Conservation (phyloP, 2,329 filamentous ascomycete species). For the Fusarium xyrophilum region DNA sequence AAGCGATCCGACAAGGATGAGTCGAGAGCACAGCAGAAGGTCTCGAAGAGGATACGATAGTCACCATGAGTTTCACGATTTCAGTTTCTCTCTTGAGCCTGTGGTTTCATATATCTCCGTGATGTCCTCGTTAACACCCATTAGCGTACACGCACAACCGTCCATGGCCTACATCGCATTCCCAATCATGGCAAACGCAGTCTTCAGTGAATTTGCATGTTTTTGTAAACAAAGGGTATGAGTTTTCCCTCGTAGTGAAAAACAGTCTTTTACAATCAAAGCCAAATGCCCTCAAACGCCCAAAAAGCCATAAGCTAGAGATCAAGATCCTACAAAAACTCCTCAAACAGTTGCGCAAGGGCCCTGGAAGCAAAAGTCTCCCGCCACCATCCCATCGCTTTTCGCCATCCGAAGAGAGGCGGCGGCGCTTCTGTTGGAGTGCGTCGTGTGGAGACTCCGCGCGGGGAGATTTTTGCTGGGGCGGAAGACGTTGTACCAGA, state of each 20-base stretch:
- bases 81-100: too few species aligned
- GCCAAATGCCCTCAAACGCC: slow-evolving; percentile 48
- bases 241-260: slow-evolving; percentile 41
- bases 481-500: slow-evolving; percentile 22
- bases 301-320: slow-evolving; percentile 41
- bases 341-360: slow-evolving; percentile 44
- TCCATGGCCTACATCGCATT: not conserved
- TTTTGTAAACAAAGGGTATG: slow-evolving; percentile 44
- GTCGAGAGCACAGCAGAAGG: not conserved
- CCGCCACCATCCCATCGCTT: slow-evolving; percentile 14
- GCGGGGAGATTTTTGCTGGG: slow-evolving; percentile 10
- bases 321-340: slow-evolving; percentile 46
- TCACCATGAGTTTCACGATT: too few species aligned
- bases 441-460: not conserved
- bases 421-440: not conserved
- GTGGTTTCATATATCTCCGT: too few species aligned
- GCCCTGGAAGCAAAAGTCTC: slow-evolving; percentile 20
- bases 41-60: not conserved
- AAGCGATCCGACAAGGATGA: not conserved
- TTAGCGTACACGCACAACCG: not conserved
- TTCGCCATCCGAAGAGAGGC: not conserved
- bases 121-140: not conserved
- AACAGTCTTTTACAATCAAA: slow-evolving; percentile 44
- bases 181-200: not conserved
- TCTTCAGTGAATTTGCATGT: slow-evolving; percentile 35